phyloP scores from a whole-genome alignment of 2,329 filamentous ascomycete genomes.

The Talaromyces rugulosus region DNA sequence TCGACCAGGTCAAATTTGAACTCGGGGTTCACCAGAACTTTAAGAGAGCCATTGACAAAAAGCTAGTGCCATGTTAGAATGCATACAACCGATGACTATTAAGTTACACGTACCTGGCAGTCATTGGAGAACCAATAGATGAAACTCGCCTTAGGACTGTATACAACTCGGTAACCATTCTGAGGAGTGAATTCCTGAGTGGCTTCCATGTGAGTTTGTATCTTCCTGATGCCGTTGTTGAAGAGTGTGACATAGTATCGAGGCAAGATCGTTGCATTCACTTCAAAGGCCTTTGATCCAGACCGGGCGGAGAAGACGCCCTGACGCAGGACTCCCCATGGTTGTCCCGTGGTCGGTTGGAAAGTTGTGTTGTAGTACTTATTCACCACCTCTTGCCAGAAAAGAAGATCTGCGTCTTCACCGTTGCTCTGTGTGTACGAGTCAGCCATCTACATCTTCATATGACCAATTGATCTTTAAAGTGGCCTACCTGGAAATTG shows the following conservation, averaged over 20 bases:
- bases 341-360: constrained; percentile 56
- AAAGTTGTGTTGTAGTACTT: constrained; percentile 62
- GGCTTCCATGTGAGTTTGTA: constrained; percentile 80
- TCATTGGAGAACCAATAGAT: constrained; percentile 86
- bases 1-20: constrained; percentile 83
- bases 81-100: not conserved
- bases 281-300: constrained; percentile 79
- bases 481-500: constrained; percentile 52
- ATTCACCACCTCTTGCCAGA: constrained; percentile 76
- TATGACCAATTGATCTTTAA: not conserved
- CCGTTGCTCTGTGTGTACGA: constrained; percentile 46
- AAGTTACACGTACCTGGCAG: constrained; percentile 63
- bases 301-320: constrained; percentile 53
- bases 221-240: constrained; percentile 75
- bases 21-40: constrained; percentile 72
- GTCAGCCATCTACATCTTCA: constrained; percentile 9
- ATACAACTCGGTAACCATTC: constrained; percentile 67
- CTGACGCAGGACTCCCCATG: constrained; percentile 61
- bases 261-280: constrained; percentile 73
- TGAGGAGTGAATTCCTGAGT: constrained; percentile 54
- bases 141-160: constrained; percentile 71
- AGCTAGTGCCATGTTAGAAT: constrained; percentile 48
- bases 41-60: constrained; percentile 70
- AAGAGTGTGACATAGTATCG: constrained; percentile 90
- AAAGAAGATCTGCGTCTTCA: constrained; percentile 63